phyloP scores from a whole-genome alignment of 805 yeast genomes.

The Clavispora asparagi region DNA sequence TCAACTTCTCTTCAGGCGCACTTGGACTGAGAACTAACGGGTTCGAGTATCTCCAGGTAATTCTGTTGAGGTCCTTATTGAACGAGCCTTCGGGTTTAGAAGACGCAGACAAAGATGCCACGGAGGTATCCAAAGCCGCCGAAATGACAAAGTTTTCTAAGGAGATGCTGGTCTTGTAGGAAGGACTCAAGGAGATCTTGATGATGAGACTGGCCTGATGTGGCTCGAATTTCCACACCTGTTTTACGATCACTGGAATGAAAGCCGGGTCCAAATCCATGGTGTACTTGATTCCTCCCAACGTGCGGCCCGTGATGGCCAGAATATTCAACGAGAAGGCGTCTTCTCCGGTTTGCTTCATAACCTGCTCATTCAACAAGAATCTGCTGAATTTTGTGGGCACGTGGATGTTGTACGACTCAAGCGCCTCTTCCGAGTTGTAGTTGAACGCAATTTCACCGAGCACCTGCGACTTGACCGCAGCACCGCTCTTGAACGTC shows the following conservation, averaged over 20 bases:
- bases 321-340: conserved; percentile 42
- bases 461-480: conserved; percentile 54
- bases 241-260: conserved; percentile 69
- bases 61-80: conserved; percentile 77
- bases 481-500: conserved; percentile 60
- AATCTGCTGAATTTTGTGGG: conserved; percentile 47
- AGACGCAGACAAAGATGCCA: conserved; percentile 66
- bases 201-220: conserved; percentile 83
- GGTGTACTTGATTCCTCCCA: conserved; percentile 79
- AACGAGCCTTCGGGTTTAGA: conserved; percentile 92
- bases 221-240: conserved; percentile 86
- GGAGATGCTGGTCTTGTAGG: conserved; percentile 34
- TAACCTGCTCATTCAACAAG: conserved; percentile 35
- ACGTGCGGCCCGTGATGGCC: conserved; percentile 55
- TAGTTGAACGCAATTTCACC: conserved; percentile 88
- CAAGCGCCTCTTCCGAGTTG: conserved; percentile 25
- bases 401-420: conserved; percentile 32
- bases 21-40: conserved; percentile 42
- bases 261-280: conserved; percentile 36
- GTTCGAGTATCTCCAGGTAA: conserved; percentile 69
- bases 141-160: conserved; percentile 59
- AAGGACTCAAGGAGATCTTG: conserved; percentile 54
- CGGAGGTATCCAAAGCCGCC: conserved; percentile 54
- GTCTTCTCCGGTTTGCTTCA: conserved; percentile 23
- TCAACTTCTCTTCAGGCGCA: conserved; percentile 47